These are phyloP conservation scores for Polyporus tsugae DNA, from an alignment of 1,284 basidiomycete genomes.

Conservation along the genomic window DNA sequence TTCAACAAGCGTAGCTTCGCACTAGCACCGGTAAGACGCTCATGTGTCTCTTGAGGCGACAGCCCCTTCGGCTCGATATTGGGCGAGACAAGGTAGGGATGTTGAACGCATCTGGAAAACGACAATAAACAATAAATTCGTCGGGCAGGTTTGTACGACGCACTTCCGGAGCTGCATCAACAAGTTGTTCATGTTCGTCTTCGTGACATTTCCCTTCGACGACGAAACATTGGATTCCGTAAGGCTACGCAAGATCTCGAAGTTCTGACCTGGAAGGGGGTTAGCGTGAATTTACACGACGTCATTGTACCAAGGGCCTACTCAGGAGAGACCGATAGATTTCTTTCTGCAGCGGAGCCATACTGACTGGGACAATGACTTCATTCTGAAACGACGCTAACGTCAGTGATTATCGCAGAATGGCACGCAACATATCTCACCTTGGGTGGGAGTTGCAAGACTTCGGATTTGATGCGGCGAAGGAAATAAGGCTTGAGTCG, in stretches of 20 bases:
- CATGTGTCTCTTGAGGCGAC: conserved; percentile 69
- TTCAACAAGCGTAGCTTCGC: conserved; percentile 90
- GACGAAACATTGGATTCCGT: conserved; percentile 46
- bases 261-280: conserved; percentile 63
- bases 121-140: conserved; percentile 4
- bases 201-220: conserved; percentile 44
- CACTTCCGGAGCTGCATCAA: conserved; percentile 89
- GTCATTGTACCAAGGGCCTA: conserved; percentile 41
- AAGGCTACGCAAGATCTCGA: conserved; percentile 69
- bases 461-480: conserved; percentile 92
- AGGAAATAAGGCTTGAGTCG: conserved; percentile 91
- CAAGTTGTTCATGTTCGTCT: conserved; percentile 76
- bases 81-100: conserved; percentile 88
- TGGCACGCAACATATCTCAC: conserved; percentile 48
- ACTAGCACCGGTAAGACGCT: conserved; percentile 85
- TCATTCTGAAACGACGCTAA: conserved; percentile 63
- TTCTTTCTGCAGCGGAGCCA: conserved; percentile 89
- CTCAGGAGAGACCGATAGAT: conserved; percentile 88
- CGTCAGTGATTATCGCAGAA: not conserved
- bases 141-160: conserved; percentile 32
- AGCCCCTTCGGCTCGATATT: conserved; percentile 84
- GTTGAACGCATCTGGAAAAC: conserved; percentile 75
- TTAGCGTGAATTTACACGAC: not conserved
- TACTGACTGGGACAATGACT: conserved; percentile 91
- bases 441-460: conserved; percentile 92